Conservation (phyloP, 2,329 filamentous ascomycete genomes). For the Penicillium corylophilum region DNA sequence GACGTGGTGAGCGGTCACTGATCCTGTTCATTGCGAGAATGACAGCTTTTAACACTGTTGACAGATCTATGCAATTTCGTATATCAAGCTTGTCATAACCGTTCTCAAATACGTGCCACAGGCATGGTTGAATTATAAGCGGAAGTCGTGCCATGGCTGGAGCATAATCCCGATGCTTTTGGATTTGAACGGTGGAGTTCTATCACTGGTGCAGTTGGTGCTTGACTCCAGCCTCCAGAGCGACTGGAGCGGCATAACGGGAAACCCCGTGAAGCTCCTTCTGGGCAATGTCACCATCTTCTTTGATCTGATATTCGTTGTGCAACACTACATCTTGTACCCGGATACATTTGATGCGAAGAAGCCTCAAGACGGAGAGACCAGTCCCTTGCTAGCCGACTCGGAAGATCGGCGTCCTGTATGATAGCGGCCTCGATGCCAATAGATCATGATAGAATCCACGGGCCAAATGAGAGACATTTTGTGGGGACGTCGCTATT, state of each 20-base stretch:
- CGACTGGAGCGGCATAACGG: constrained; percentile 87
- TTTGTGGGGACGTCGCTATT: constrained; percentile 10
- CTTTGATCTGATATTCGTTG: constrained; percentile 83
- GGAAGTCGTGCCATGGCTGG: constrained; percentile 85
- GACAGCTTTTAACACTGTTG: constrained; percentile 1
- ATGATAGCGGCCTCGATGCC: not conserved
- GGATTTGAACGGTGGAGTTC: constrained; percentile 75
- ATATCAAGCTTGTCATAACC: constrained; percentile 85
- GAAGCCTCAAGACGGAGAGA: constrained; percentile 16
- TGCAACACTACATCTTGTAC: constrained; percentile 87
- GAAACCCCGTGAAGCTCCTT: constrained; percentile 87
- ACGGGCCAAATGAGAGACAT: constrained; percentile 20
- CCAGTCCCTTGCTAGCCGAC: constrained; percentile 32
- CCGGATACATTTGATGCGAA: constrained; percentile 29
- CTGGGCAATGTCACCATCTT: constrained; percentile 81
- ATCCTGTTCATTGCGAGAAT: not conserved
- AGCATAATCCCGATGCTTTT: constrained; percentile 80
- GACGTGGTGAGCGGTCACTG: constrained; percentile 61
- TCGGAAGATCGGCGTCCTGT: constrained; percentile 4
- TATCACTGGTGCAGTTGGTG: constrained; percentile 77
- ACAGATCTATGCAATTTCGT: constrained; percentile 70
- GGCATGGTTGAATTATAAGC: constrained; percentile 76
- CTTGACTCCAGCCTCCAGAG: constrained; percentile 81
- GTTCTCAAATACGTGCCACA: constrained; percentile 93
- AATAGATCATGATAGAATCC: not conserved